Percentiles rank a stretch among this genome's conserved stretches.
phyloP scores from a whole-genome alignment of 805 yeast genomes.

The Wickerhamomyces canadensis region DNA sequence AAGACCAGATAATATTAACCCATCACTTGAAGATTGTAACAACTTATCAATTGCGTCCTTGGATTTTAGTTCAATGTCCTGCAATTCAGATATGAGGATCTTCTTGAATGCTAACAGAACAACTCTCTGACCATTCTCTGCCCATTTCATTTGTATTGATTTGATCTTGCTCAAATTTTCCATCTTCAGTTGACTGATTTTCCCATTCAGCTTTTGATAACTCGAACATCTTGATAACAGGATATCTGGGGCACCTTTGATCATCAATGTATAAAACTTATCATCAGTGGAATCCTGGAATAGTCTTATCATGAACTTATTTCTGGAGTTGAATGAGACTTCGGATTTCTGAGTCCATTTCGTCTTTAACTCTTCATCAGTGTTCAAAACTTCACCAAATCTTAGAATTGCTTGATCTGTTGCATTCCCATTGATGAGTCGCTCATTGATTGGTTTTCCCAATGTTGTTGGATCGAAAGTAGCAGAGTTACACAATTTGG shows the following conservation, averaged over 20 bases:
- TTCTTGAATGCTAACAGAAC: conserved; percentile 31
- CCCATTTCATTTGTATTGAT: conserved; percentile 29
- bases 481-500: conserved; percentile 33
- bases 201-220: conserved; percentile 12
- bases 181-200: conserved; percentile 8
- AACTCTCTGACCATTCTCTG: conserved; percentile 35
- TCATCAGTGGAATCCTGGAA: conserved; percentile 16
- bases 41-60: conserved; percentile 11
- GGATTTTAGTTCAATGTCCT: conserved; percentile 5
- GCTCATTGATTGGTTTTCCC: conserved; percentile 14
- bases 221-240: conserved; percentile 28
- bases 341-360: conserved; percentile 26
- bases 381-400: conserved; percentile 26
- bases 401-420: conserved; percentile 41
- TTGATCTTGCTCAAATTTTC: conserved; percentile 13
- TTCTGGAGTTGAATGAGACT: conserved; percentile 40
- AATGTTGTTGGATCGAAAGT: conserved; percentile 17
- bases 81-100: conserved; percentile 11
- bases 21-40: conserved; percentile 9
- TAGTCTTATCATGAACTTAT: conserved; percentile 37
- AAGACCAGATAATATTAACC: conserved; percentile 31
- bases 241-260: conserved; percentile 46
- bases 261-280: conserved; percentile 12
- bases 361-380: conserved; percentile 6
- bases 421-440: conserved; percentile 38